Conservation (phyloP, 1,139 yeast species). For the Meyerozyma athensensis region DNA sequence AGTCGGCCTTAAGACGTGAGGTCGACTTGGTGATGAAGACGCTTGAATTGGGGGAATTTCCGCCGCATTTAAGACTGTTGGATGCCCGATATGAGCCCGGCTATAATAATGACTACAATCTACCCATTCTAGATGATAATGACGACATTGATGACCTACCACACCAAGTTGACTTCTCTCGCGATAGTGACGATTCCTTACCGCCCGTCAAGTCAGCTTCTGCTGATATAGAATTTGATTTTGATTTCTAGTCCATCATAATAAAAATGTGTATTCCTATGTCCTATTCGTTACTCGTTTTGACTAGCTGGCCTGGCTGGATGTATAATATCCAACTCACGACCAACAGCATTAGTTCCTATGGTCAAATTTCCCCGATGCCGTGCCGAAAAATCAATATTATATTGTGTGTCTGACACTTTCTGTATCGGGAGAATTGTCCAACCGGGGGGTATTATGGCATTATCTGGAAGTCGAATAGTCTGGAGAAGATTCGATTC, state of each 20-base stretch:
- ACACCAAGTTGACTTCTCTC: neutral
- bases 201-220: neutral
- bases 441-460: conserved; percentile 35
- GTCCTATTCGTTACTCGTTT: neutral
- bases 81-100: neutral
- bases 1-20: neutral
- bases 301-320: neutral
- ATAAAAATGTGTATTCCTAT: neutral
- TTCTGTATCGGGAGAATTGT: conserved; percentile 24
- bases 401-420: conserved; percentile 13
- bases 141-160: conserved; percentile 9
- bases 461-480: conserved; percentile 20
- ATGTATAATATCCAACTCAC: conserved; percentile 1
- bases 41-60: neutral
- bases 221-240: conserved; percentile 30
- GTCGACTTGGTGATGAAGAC: neutral
- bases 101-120: neutral
- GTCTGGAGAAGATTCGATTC: conserved; percentile 13
- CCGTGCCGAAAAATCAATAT: conserved; percentile 17
- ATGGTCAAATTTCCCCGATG: conserved; percentile 8
- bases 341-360: conserved; percentile 2
- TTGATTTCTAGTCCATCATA: conserved; percentile 13
- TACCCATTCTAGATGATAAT: conserved; percentile 2
- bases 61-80: neutral
- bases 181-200: neutral